Evolutionary conservation across 2,329 filamentous ascomycete genomes (phyloP).

Genomic region (Colletotrichum acutatum): DNA sequence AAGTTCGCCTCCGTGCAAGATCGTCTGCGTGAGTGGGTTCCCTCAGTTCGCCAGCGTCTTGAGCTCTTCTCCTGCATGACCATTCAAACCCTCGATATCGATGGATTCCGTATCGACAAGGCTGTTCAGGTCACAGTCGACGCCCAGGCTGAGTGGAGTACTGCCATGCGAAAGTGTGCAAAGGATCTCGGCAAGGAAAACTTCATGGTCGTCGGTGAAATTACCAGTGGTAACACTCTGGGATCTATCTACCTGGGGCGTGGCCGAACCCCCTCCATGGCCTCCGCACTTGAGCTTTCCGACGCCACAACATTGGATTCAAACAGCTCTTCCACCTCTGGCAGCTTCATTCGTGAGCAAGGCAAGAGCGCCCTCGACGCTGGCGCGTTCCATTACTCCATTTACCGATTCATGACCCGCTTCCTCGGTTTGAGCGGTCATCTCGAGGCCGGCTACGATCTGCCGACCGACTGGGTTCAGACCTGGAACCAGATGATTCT

Average conservation of each 20-base stretch:
- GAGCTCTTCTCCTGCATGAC: conserved; percentile 72
- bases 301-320: conserved; percentile 36
- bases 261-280: conserved; percentile 57
- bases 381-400: conserved; percentile 53
- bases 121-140: conserved; percentile 73
- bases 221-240: conserved; percentile 70
- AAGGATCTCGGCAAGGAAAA: conserved; percentile 67
- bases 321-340: conserved; percentile 26
- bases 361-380: conserved; percentile 58
- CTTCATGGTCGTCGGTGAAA: conserved; percentile 73
- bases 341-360: conserved; percentile 66
- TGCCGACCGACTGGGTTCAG: conserved; percentile 52
- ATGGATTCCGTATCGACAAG: conserved; percentile 76
- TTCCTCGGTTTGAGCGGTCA: conserved; percentile 46
- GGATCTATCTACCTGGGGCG: conserved; percentile 71
- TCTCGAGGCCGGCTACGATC: conserved; percentile 45
- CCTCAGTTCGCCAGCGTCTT: conserved; percentile 66
- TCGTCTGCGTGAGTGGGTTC: conserved; percentile 72
- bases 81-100: conserved; percentile 71
- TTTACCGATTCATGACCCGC: conserved; percentile 44
- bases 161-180: conserved; percentile 67
- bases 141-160: conserved; percentile 67
- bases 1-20: conserved; percentile 77
- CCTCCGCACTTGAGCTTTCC: conserved; percentile 32
- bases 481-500: conserved; percentile 67